Evolutionary conservation across 2,329 filamentous ascomycete species (phyloP), one percentile per base, ranked within the genome.

Genomic region (Neofusicoccum sp.): DNA sequence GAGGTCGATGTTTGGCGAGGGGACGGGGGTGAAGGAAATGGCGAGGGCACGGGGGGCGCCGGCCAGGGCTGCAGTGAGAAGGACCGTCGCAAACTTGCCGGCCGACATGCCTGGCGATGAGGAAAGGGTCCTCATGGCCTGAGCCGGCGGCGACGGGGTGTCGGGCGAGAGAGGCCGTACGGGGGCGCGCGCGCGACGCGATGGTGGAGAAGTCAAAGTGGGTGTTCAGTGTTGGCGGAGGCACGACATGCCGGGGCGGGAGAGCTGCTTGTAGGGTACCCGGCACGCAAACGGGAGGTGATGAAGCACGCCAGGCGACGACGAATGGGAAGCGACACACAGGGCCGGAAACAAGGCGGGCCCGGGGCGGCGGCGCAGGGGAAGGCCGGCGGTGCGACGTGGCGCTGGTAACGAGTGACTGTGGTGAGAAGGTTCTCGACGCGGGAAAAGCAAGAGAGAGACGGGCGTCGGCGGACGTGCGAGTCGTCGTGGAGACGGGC

Each of bases 1-100:
- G 64, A 97, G 84, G 73, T 96, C 90, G 73, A 99, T 85, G 71
- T 93, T 88, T 63, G 90, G 81, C 12, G 86, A 80, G 3, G 91
- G 87, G 43, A 87, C 83, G 12, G 85, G 76, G 49, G 81, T 85
- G 75, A 91, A 89, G 34, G 80, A 83, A 64, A 76, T 68, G 16
- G 77, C 77, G 65, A 54, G 61, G 4, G 73, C 62, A 28, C 54
- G 58, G 31, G 65, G 64, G 61, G 67, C 65, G 64, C 66, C 36
- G 33, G 49, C 52, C 60, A 77, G 66, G 58, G 62, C 44, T 12
- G 41, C 54, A 39, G 67, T 37, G 48, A 77, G 70, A 12, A 75
- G 66, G 66, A 73, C 71, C 61, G 75, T 71, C 52, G 73, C 68
- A 54, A 77, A 69, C 67, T 70, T 74, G 73, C 73, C 73, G 65